These are phyloP conservation scores for Pseudopyrenochaeta lycopersici DNA, from an alignment of 2,329 filamentous ascomycete species.

Conservation along the genomic window DNA sequence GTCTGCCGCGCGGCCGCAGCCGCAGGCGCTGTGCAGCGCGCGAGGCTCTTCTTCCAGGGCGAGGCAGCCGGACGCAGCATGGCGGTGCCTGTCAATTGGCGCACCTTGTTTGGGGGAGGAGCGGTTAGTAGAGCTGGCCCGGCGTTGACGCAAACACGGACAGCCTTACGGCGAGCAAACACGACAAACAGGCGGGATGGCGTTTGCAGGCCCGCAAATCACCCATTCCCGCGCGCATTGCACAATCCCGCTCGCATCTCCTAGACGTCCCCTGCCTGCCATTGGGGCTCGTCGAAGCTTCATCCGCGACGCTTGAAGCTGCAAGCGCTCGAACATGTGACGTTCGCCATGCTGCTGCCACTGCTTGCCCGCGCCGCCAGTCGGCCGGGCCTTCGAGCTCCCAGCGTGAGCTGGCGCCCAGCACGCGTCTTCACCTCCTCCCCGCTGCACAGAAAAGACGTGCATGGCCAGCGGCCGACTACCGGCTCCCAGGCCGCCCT, in stretches of 20 bases:
- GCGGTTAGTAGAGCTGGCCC: too few relatives aligned
- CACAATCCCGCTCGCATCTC: constrained; percentile 18
- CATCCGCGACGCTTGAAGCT: not conserved
- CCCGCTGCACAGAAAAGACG: constrained; percentile 56
- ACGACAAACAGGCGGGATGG: constrained; percentile 8
- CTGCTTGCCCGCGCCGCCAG: constrained; percentile 46
- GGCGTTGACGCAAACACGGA: not conserved
- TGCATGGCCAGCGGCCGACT: constrained; percentile 40
- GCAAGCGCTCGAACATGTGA: constrained; percentile 30
- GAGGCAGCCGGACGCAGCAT: constrained; percentile 44
- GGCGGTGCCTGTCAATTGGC: constrained; percentile 38
- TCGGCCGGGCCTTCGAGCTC: constrained; percentile 35
- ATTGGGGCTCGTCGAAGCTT: constrained; percentile 15
- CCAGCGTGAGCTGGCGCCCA: constrained; percentile 25
- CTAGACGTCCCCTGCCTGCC: not conserved
- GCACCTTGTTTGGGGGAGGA: constrained; percentile 9
- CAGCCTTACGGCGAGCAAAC: constrained; percentile 13
- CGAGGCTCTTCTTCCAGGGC: constrained; percentile 33
- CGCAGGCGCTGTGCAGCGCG: constrained; percentile 23
- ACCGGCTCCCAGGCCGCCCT: constrained; percentile 35
- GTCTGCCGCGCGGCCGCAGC: constrained; percentile 15
- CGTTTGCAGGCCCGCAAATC: constrained; percentile 2
- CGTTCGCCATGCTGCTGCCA: constrained; percentile 43
- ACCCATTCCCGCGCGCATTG: constrained; percentile 10
- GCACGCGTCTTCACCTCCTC: constrained; percentile 55